phyloP scores from a whole-genome alignment of 2,329 filamentous ascomycete species.

The Aspergillus clavatus region DNA sequence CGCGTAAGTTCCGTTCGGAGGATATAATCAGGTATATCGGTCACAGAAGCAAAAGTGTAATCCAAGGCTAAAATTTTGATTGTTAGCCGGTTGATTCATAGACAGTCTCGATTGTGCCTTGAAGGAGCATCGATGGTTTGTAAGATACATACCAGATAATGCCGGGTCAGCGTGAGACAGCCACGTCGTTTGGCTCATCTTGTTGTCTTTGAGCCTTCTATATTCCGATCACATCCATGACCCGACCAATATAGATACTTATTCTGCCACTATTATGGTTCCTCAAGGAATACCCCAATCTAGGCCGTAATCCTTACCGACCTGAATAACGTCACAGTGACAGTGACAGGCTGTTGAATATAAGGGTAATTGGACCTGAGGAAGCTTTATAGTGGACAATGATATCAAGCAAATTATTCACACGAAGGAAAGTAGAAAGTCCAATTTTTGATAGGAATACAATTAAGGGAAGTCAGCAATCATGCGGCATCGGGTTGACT shows the following conservation, averaged over 20 bases:
- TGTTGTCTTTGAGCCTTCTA: conserved; percentile 1
- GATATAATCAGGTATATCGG: conserved; percentile 30
- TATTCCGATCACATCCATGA: conserved; percentile 11
- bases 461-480: background rate
- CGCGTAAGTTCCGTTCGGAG: conserved; percentile 31
- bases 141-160: conserved; percentile 6
- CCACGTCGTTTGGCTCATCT: conserved; percentile 6
- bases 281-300: background rate
- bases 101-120: background rate
- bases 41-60: conserved; percentile 20
- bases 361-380: too few species aligned
- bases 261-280: background rate
- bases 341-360: too few species aligned
- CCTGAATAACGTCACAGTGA: too few species aligned
- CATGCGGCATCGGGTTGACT: background rate
- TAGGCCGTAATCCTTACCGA: too few species aligned
- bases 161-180: conserved; percentile 3
- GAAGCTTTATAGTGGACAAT: too few species aligned
- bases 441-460: background rate
- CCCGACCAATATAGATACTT: background rate
- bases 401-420: too few species aligned
- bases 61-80: conserved; percentile 14
- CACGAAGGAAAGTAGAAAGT: background rate
- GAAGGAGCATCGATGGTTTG: background rate
- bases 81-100: background rate